Conservation (phyloP, 1,284 basidiomycete genomes). For the Agroathelia rolfsii region DNA sequence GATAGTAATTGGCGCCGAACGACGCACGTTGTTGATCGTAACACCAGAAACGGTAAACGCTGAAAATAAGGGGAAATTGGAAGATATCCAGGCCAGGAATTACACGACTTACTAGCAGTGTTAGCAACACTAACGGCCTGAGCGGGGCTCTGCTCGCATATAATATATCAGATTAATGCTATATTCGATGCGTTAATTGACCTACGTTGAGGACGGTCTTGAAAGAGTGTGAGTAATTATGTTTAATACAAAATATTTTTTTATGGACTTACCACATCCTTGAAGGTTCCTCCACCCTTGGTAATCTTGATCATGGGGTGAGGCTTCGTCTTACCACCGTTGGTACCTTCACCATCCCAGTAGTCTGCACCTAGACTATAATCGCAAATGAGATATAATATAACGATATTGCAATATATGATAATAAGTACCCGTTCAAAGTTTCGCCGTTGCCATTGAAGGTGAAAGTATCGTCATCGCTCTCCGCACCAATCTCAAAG, state of each 20-base stretch:
- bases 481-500: neutral
- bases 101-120: slow-evolving; percentile 7
- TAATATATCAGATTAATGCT: neutral
- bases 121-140: slow-evolving; percentile 12
- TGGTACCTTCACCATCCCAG: no score
- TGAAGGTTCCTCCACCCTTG: slow-evolving; percentile 8
- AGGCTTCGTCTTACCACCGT: no score
- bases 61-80: no score
- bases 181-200: neutral
- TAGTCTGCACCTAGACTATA: no score
- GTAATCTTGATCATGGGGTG: slow-evolving; percentile 14
- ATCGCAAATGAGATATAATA: no score
- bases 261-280: neutral
- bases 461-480: neutral
- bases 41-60: slow-evolving; percentile 12
- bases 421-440: no score
- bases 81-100: no score
- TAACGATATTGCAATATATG: no score
- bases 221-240: neutral
- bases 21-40: slow-evolving; percentile 14
- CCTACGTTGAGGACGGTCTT: slow-evolving; percentile 7
- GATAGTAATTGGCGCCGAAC: neutral
- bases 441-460: slow-evolving; percentile 5
- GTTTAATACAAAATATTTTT: no score
- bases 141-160: slow-evolving; percentile 1